Conservation (phyloP, 192 early-diverging fungal species). For the Backusella circina region DNA sequence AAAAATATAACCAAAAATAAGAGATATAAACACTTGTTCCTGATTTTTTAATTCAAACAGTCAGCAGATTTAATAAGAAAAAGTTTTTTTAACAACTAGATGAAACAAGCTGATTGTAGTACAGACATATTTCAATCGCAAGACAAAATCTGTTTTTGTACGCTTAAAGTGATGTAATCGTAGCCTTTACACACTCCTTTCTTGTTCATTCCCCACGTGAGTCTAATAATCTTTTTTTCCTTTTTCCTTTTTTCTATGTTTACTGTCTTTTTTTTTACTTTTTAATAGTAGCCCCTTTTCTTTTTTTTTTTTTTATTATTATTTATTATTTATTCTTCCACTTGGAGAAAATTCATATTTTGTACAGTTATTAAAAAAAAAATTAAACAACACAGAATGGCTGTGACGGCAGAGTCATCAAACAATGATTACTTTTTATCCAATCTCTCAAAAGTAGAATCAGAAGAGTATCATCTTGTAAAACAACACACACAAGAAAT, state of each 20-base stretch:
- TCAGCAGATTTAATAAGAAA: background rate
- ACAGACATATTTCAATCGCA: background rate
- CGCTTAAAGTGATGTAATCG: background rate
- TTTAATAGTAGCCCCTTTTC: background rate
- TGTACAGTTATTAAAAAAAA: background rate
- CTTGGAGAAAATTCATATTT: background rate
- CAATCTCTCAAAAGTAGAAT: background rate
- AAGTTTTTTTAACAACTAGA: too few species aligned
- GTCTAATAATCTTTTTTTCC: background rate
- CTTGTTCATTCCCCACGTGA: slow-evolving; percentile 1
- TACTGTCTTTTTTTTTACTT: background rate
- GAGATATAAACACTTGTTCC: too few species aligned
- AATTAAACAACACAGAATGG: background rate
- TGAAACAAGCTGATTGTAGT: background rate
- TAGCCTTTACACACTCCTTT: background rate
- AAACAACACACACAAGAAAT: background rate
- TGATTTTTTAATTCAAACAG: background rate
- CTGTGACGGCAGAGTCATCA: background rate
- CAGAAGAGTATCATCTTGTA: background rate
- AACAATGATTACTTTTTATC: background rate
- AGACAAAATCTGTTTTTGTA: background rate
- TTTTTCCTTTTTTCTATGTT: background rate
- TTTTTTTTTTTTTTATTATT: background rate
- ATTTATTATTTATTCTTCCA: background rate
- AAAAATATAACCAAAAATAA: too few species aligned